Conservation (phyloP, 306 rosid genomes). For the barrel medic (Medicago truncatula) region DNA sequence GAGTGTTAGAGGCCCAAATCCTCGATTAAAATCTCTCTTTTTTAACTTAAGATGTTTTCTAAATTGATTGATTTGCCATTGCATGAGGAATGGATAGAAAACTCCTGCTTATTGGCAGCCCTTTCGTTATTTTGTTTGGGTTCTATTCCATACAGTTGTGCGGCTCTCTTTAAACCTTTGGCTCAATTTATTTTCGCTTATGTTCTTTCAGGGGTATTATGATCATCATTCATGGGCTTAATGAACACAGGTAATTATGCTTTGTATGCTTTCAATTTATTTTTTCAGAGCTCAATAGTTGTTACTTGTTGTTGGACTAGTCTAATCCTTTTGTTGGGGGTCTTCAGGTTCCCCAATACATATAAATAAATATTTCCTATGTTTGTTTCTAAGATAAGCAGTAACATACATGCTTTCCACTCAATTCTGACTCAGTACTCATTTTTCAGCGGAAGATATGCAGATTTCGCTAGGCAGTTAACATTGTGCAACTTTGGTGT, state of each 20-base stretch:
- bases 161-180: conserved; percentile 32
- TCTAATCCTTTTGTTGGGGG: neutral
- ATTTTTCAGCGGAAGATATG: conserved; percentile 92
- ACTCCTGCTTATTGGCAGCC: conserved; percentile 9
- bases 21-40: neutral
- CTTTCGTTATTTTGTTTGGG: neutral
- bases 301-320: neutral
- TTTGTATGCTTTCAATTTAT: neutral
- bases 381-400: conserved; percentile 12
- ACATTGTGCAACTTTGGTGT: conserved; percentile 87
- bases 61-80: conserved; percentile 1
- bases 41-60: neutral
- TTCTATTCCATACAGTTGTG: conserved; percentile 13
- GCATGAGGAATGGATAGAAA: conserved; percentile 20
- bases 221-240: conserved; percentile 90
- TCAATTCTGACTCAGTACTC: conserved; percentile 35
- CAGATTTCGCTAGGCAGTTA: conserved; percentile 77
- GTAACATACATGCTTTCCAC: neutral
- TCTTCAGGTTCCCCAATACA: neutral
- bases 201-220: conserved; percentile 80
- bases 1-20: too few species aligned
- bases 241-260: conserved; percentile 83
- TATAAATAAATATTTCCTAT: conserved; percentile 13
- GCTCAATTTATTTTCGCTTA: conserved; percentile 23
- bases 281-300: neutral